Conservation (phyloP, 257 asterid genomes). For the Thymus quinquecostatus region DNA sequence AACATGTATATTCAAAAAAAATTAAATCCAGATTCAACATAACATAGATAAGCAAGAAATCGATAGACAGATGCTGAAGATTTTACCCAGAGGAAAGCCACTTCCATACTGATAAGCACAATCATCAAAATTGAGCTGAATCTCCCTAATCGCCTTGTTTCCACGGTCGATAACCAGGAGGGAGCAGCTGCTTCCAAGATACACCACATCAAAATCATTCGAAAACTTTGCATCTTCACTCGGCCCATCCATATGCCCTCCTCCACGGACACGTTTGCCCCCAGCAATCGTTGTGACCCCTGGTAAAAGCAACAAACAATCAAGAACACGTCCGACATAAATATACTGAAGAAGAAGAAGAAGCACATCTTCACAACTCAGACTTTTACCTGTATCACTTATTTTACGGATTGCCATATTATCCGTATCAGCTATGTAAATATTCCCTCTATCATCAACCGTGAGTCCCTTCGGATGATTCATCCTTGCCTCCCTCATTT, state of each 20-base stretch:
- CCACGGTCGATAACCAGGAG: constrained; percentile 97
- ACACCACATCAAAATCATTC: constrained; percentile 89
- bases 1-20: neutral
- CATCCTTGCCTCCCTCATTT: constrained; percentile 78
- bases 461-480: constrained; percentile 95
- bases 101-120: constrained; percentile 98
- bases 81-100: constrained; percentile 83
- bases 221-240: constrained; percentile 98
- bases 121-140: constrained; percentile 90
- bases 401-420: constrained; percentile 94
- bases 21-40: neutral
- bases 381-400: constrained; percentile 70
- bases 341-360: neutral
- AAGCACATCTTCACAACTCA: constrained; percentile 1
- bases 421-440: constrained; percentile 85
- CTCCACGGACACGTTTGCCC: constrained; percentile 85
- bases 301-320: constrained; percentile 28
- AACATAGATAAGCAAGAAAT: neutral
- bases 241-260: constrained; percentile 94
- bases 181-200: constrained; percentile 95
- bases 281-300: constrained; percentile 98
- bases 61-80: neutral
- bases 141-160: constrained; percentile 90
- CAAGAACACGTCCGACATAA: neutral
- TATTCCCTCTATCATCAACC: constrained; percentile 83